Percentiles rank a stretch among this genome's conserved stretches.
These are phyloP conservation scores for Tetraselmis chui DNA, from an alignment of 139 green algal genomes.

Conservation along the genomic window DNA sequence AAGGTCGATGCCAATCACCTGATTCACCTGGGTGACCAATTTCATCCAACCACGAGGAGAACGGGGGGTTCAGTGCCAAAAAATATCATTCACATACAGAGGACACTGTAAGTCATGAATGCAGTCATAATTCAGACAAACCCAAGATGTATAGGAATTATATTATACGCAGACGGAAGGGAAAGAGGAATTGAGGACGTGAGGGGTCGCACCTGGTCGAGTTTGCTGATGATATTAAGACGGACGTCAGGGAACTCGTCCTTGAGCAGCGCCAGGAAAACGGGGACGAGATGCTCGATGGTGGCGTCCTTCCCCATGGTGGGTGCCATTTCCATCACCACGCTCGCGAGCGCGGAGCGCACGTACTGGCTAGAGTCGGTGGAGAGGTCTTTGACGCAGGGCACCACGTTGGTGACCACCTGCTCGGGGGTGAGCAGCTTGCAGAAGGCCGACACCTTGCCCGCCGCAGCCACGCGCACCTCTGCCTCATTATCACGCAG, in stretches of 20 bases:
- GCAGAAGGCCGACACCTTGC: constrained; percentile 73
- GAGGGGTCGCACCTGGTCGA: constrained; percentile 93
- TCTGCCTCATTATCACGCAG: constrained; percentile 68
- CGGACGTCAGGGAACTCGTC: constrained; percentile 93
- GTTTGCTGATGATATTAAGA: constrained; percentile 96
- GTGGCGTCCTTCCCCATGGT: constrained; percentile 75
- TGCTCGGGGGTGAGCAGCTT: constrained; percentile 40
- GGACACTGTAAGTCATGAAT: no score
- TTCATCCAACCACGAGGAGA: no score
- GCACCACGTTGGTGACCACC: constrained; percentile 50
- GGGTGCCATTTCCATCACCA: constrained; percentile 93
- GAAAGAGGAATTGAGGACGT: no score
- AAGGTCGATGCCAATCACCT: constrained; percentile 92
- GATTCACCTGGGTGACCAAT: no score
- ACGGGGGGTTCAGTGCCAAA: no score
- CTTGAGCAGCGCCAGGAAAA: constrained; percentile 90
- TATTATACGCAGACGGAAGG: no score
- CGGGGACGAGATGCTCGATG: constrained; percentile 88
- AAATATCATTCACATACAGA: no score
- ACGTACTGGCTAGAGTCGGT: constrained; percentile 85
- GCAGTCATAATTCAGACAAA: no score
- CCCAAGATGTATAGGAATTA: no score
- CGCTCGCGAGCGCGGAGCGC: constrained; percentile 78
- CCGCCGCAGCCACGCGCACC: constrained; percentile 73
- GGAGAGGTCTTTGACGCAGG: constrained; percentile 80